phyloP scores from a whole-genome alignment of 2,329 filamentous ascomycete species.

The Pseudogymnoascus sp. region DNA sequence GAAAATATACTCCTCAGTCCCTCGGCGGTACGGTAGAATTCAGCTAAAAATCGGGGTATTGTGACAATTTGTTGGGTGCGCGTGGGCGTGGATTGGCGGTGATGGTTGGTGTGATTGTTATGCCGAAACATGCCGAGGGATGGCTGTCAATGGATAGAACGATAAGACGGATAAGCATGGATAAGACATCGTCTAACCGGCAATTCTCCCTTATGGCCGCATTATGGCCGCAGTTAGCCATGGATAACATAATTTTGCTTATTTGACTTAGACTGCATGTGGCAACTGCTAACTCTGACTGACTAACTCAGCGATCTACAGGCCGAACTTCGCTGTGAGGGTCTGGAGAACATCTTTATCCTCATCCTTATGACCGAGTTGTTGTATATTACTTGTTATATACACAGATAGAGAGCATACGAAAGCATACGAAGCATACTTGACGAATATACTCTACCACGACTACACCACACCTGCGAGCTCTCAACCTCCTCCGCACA shows the following conservation, averaged over 20 bases:
- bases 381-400: not conserved
- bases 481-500: not conserved
- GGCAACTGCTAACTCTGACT: not conserved
- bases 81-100: not conserved
- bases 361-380: not conserved
- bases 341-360: not conserved
- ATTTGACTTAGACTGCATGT: not conserved
- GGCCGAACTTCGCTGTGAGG: not conserved
- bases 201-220: not conserved
- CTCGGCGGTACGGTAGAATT: not conserved
- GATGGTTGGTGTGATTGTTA: not conserved
- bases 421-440: not conserved
- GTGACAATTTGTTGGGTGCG: not conserved
- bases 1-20: not conserved
- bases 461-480: not conserved
- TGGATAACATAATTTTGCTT: not conserved
- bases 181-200: not conserved
- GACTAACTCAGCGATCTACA: not conserved
- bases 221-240: not conserved
- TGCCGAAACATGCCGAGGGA: constrained; percentile 5
- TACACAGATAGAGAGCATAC: not conserved
- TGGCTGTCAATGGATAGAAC: not conserved
- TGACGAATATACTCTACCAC: not conserved
- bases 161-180: not conserved
- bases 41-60: not conserved